Conservation (phyloP, 805 yeast genomes). For the Schizosaccharomyces cryophilus region DNA sequence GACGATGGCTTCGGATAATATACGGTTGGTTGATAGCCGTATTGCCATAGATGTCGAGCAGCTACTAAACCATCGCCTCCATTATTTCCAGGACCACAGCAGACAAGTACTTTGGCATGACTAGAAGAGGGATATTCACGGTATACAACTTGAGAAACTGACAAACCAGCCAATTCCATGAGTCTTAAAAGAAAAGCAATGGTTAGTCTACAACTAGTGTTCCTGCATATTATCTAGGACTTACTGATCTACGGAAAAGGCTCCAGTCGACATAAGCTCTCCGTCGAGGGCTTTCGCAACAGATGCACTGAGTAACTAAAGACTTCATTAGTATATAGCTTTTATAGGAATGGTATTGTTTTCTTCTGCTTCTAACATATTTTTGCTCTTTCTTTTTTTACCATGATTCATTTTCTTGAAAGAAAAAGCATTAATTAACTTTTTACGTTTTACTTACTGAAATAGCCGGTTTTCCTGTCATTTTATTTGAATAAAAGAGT, state of each 20-base stretch:
- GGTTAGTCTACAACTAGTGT: not conserved
- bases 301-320: constrained; percentile 11
- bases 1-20: constrained; percentile 53
- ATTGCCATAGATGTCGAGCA: constrained; percentile 62
- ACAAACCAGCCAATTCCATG: constrained; percentile 90
- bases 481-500: no score
- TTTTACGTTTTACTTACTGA: no score
- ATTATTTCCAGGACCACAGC: constrained; percentile 91
- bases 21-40: constrained; percentile 55
- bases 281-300: constrained; percentile 58
- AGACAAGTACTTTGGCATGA: constrained; percentile 28
- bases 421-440: no score
- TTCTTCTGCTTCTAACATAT: no score
- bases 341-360: no score
- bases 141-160: constrained; percentile 73
- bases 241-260: constrained; percentile 52
- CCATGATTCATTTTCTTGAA: no score
- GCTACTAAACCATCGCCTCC: constrained; percentile 92
- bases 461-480: no score
- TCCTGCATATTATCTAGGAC: not conserved
- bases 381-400: no score
- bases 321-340: no score
- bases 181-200: constrained; percentile 8
- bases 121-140: constrained; percentile 34
- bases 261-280: constrained; percentile 68